Evolutionary conservation across 78 protist genomes (phyloP).

Genomic region (Dictyostelium capitatum): DNA sequence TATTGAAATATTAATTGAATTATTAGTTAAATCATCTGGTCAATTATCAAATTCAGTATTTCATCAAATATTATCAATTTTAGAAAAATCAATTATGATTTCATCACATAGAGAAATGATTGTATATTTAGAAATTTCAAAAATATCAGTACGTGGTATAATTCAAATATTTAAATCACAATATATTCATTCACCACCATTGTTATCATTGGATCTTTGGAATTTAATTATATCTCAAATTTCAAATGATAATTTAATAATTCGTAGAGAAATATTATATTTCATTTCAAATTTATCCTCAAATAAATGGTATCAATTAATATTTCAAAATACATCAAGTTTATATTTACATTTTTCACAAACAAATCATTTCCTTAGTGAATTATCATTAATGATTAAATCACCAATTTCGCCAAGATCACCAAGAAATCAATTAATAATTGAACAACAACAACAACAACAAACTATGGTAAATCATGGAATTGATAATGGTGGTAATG

Average conservation of each 20-base stretch:
- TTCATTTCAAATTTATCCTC: constrained; percentile 25
- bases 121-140: not conserved
- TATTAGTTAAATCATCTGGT: not conserved
- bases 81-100: constrained; percentile 42
- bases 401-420: constrained; percentile 51
- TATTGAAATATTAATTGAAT: constrained; percentile 41
- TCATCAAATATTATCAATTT: constrained; percentile 25
- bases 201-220: constrained; percentile 56
- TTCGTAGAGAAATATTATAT: constrained; percentile 33
- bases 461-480: no score
- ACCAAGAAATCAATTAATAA: constrained; percentile 1
- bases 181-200: constrained; percentile 10
- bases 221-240: constrained; percentile 14
- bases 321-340: constrained; percentile 12
- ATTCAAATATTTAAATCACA: constrained; percentile 21
- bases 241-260: constrained; percentile 29
- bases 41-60: not conserved
- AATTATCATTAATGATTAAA: constrained; percentile 23
- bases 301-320: constrained; percentile 61
- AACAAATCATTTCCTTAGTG: constrained; percentile 29
- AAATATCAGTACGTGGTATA: constrained; percentile 24
- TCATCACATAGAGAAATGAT: constrained; percentile 20
- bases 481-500: not conserved
- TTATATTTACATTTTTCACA: constrained; percentile 46
- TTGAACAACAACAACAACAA: not conserved